A percentile compares a stretch with the other conserved stretches of the same genome.
These are phyloP conservation scores for Fusarium subglutinans DNA, from an alignment of 2,329 filamentous ascomycete genomes.

Conservation along the genomic window DNA sequence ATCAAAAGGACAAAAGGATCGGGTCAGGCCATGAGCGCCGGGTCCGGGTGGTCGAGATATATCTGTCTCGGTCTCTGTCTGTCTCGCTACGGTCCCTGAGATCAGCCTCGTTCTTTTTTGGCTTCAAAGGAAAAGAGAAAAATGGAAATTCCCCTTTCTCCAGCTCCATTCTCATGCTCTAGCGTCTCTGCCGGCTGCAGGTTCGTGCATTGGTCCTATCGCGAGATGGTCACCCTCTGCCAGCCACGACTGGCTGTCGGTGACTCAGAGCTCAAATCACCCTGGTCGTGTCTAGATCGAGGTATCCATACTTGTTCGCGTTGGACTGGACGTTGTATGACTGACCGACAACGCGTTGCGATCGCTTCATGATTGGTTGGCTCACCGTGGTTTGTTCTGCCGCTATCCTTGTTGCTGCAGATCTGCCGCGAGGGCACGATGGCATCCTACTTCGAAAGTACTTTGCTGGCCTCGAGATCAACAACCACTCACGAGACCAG, in stretches of 20 bases:
- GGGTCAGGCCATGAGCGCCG: conserved; percentile 21
- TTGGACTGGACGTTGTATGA: conserved; percentile 30
- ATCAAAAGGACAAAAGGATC: conserved; percentile 16
- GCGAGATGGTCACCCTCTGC: conserved; percentile 30
- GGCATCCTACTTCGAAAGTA: conserved; percentile 30
- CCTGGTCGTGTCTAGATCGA: conserved; percentile 22
- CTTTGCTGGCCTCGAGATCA: conserved; percentile 29
- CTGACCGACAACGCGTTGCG: conserved; percentile 37
- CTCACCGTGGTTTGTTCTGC: conserved; percentile 8
- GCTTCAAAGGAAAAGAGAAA: neutral
- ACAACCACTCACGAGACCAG: conserved; percentile 33
- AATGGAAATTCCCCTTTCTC: conserved; percentile 5
- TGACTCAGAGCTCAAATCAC: conserved; percentile 39
- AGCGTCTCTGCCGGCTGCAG: conserved; percentile 19
- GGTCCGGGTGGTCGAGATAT: conserved; percentile 40
- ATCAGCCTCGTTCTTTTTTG: conserved; percentile 32
- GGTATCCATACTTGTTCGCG: neutral
- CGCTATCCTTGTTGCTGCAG: conserved; percentile 15
- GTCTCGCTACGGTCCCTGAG: conserved; percentile 4
- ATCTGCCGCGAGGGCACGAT: conserved; percentile 25
- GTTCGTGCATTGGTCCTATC: conserved; percentile 38
- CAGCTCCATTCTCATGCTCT: conserved; percentile 8
- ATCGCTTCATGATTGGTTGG: conserved; percentile 29
- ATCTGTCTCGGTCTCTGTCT: conserved; percentile 43
- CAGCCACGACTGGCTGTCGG: conserved; percentile 39